A percentile compares a stretch with the other conserved stretches of the same genome.
Evolutionary conservation across 2,329 filamentous ascomycete genomes (phyloP).

Genomic region (Monosporascus cannonballus): DNA sequence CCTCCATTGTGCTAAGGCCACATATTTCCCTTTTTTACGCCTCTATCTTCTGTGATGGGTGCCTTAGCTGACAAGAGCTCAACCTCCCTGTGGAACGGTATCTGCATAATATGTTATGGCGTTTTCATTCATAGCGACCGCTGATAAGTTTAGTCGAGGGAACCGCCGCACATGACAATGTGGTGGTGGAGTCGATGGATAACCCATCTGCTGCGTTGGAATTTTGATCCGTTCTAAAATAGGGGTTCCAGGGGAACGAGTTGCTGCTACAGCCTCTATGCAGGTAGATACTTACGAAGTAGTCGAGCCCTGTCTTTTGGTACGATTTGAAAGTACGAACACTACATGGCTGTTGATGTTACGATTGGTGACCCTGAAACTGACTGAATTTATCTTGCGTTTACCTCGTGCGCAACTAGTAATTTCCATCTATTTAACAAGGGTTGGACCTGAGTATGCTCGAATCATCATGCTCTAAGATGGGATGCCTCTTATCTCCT

Average conservation of each 20-base stretch:
- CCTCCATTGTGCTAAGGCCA: not conserved
- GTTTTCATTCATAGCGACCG: not conserved
- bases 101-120: not conserved
- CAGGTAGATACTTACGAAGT: no score
- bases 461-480: no score
- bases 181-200: not conserved
- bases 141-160: not conserved
- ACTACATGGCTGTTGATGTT: not conserved
- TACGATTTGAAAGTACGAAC: no score
- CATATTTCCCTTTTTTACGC: not conserved
- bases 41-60: not conserved
- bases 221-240: not conserved
- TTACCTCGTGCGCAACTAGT: no score
- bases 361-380: not conserved
- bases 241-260: no score
- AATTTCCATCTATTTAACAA: no score
- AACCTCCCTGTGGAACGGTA: not conserved
- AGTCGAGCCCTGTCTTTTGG: no score
- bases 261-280: no score
- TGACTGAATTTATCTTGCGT: no score
- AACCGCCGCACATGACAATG: not conserved
- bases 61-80: not conserved
- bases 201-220: not conserved
- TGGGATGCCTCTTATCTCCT: no score
- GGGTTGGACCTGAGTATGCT: no score